Percentiles rank a stretch among this genome's conserved stretches.
These are phyloP conservation scores for Oenanthe sinensis DNA, from an alignment of 129 eudicot species.

Conservation along the genomic window DNA sequence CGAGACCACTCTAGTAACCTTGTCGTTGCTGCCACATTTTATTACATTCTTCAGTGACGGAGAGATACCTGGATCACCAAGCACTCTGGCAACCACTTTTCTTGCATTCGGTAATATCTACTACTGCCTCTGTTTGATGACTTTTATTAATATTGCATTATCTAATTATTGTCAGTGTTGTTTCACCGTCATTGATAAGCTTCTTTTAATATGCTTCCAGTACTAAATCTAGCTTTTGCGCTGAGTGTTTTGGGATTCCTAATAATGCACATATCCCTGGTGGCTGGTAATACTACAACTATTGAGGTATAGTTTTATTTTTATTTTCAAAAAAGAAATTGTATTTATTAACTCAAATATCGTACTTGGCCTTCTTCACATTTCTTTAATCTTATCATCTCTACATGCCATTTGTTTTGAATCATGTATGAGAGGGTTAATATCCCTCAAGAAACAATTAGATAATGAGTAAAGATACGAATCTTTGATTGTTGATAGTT, in stretches of 20 bases:
- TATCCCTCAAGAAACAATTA: not conserved
- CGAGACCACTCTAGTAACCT: conserved; percentile 79
- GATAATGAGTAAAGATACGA: not conserved
- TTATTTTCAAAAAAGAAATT: not conserved
- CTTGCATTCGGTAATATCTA: conserved; percentile 80
- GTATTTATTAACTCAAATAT: not conserved
- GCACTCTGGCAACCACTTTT: conserved; percentile 93
- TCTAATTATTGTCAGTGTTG: not conserved
- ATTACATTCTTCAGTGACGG: conserved; percentile 86
- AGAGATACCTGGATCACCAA: conserved; percentile 92
- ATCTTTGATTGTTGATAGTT: not conserved
- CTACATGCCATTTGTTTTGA: not conserved
- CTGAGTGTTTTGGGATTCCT: conserved; percentile 89
- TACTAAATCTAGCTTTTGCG: conserved; percentile 85
- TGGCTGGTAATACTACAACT: conserved; percentile 89
- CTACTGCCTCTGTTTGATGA: not conserved
- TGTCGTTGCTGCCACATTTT: conserved; percentile 77
- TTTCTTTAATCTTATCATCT: not conserved
- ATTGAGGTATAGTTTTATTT: conserved; percentile 65
- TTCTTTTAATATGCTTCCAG: conserved; percentile 30
- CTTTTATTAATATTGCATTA: not conserved
- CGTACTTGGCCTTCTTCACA: not conserved
- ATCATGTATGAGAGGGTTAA: not conserved
- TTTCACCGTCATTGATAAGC: conserved; percentile 1
- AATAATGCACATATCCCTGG: conserved; percentile 91